These are phyloP conservation scores for Jatropha podagrica DNA, from an alignment of 441 rosid genomes.

Conservation along the genomic window DNA sequence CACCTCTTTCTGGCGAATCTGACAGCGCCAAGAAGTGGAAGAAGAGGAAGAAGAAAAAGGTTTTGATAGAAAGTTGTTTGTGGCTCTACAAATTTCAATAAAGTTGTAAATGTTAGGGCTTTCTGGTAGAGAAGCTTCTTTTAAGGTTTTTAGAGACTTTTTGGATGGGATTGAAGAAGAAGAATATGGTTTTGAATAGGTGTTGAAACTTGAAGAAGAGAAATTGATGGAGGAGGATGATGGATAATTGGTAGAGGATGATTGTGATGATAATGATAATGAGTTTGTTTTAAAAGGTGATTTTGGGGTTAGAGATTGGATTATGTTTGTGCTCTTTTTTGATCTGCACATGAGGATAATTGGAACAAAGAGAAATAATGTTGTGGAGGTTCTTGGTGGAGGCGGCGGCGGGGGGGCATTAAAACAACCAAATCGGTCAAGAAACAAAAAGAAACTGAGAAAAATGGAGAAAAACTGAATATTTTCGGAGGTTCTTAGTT, in stretches of 20 bases:
- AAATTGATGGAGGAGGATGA: conserved; percentile 10
- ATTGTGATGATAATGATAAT: conserved; percentile 23
- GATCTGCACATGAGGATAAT: conserved; percentile 34
- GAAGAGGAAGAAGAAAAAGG: conserved; percentile 59
- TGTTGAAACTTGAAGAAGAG: not conserved
- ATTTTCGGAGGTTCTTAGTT: conserved; percentile 3
- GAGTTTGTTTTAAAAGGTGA: conserved; percentile 16
- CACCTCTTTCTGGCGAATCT: conserved; percentile 55
- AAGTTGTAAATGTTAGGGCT: conserved; percentile 69
- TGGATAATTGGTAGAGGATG: conserved; percentile 3
- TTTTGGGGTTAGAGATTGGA: conserved; percentile 6
- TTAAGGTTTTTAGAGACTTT: conserved; percentile 55
- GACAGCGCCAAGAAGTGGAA: conserved; percentile 73
- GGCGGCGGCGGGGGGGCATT: not conserved
- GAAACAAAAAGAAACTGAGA: not conserved
- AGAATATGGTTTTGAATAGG: not conserved
- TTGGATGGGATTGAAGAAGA: conserved; percentile 29
- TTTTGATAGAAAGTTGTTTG: conserved; percentile 70
- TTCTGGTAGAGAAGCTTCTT: conserved; percentile 57
- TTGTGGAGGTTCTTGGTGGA: not conserved
- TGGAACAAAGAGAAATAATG: not conserved
- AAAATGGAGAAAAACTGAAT: not conserved
- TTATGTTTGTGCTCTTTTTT: conserved; percentile 27
- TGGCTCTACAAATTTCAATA: conserved; percentile 67
- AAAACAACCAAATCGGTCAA: not conserved